phyloP scores from a whole-genome alignment of 345 rosid genomes.

The Gynandropsis gynandra region DNA sequence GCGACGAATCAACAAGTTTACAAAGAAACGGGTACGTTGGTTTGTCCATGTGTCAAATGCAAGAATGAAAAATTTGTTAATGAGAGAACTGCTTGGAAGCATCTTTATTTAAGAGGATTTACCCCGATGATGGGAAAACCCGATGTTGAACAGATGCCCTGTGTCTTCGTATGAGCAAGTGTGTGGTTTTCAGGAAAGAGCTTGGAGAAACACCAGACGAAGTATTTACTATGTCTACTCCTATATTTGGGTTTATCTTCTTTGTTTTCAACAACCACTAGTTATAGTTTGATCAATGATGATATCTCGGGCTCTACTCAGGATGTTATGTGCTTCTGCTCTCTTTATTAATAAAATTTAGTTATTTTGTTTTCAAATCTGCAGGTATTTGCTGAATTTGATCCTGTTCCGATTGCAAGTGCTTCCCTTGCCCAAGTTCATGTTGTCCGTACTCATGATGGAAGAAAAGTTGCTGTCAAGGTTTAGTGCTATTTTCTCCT shows the following conservation, averaged over 20 bases:
- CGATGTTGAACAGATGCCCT: slow-evolving; percentile 91
- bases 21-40: too few relatives aligned
- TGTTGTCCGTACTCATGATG: slow-evolving; percentile 65
- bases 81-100: too few relatives aligned
- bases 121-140: too few relatives aligned
- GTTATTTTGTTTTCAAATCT: slow-evolving; percentile 7
- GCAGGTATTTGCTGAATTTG: slow-evolving; percentile 72
- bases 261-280: not conserved
- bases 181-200: slow-evolving; percentile 76
- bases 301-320: not conserved
- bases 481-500: too few relatives aligned
- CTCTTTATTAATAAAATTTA: slow-evolving; percentile 5
- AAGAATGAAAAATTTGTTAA: too few relatives aligned
- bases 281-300: too few relatives aligned
- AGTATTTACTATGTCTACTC: slow-evolving; percentile 30
- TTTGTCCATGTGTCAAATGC: too few relatives aligned
- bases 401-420: slow-evolving; percentile 90
- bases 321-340: not conserved
- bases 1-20: too few relatives aligned
- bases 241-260: not conserved
- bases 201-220: slow-evolving; percentile 78
- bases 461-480: slow-evolving; percentile 90
- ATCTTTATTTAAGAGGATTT: too few relatives aligned
- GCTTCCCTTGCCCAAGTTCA: slow-evolving; percentile 99
- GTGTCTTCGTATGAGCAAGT: slow-evolving; percentile 93